Evolutionary conservation across 108 stramenopile species (phyloP), one percentile per base, ranked within the genome.

Genomic region (Stephanodiscus minutulus): DNA sequence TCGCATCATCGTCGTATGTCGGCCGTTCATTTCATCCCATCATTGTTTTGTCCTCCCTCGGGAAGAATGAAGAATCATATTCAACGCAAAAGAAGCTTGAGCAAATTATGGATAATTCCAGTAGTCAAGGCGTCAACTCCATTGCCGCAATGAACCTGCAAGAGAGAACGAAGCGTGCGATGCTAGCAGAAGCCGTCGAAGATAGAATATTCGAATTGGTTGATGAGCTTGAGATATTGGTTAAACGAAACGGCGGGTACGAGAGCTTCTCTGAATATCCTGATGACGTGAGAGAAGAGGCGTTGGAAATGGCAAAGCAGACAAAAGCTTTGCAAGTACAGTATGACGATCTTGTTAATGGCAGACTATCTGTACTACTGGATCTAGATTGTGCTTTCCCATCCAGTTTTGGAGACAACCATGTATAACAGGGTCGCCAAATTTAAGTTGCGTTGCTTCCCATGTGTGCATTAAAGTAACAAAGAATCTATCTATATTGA

Each of bases 141-240:
- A 71, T 78, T 15, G 22, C 70, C 22, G 66, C 61, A 36, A 31
- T 78, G 22, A 33, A 58, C 15, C 17, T 58, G 29, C 29, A 58
- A 58, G 57, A 58, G 13, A 79, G 86, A 59, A 76, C 86, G 5
- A 83, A 81, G 54, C 61, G 86, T 24, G 86, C 86, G 21, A 81
- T 87, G 82, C 55, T 87, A 46, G 86, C 86, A 22, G 86, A 87
- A 56, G 72, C 62, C 11, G 68, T 85, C 18, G 86, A 87, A 72
- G 84, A 87, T 63, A 54, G 84, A 22, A 82, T 87, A 24, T 80
- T 84, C 67, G 61, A 63, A 21, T 52, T 84, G n/a, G 37, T 57
- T 0, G 82, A 84, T 46, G 82, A 87, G 44, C 49, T 87, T 35
- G 86, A 87, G 18, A 12, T 37, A 18, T 35, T 71, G 22, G 28